These are phyloP conservation scores for Colletotrichum aenigma DNA, from an alignment of 2,329 filamentous ascomycete species.

Conservation along the genomic window DNA sequence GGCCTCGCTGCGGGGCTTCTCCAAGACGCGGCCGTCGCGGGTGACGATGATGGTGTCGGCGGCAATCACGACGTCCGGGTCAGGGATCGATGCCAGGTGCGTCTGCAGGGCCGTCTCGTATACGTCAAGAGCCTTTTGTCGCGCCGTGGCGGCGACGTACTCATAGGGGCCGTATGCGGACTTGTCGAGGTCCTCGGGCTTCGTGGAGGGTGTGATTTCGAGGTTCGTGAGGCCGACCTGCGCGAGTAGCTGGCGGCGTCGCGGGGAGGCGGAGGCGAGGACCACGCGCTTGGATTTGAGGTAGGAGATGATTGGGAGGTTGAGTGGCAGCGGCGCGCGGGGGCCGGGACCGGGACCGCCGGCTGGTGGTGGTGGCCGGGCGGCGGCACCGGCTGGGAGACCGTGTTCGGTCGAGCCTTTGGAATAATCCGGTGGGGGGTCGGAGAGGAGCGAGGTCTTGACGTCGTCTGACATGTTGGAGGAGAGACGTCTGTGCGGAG, in stretches of 20 bases:
- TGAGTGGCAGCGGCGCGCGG: slow-evolving; percentile 68
- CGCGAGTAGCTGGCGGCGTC: slow-evolving; percentile 80
- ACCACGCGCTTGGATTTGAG: slow-evolving; percentile 83
- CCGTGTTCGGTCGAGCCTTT: slow-evolving; percentile 43
- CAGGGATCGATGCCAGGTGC: slow-evolving; percentile 53
- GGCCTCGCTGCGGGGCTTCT: slow-evolving; percentile 84
- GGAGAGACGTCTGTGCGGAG: not conserved
- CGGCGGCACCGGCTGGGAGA: slow-evolving; percentile 16
- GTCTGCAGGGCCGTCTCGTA: slow-evolving; percentile 52
- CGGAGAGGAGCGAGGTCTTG: slow-evolving; percentile 21
- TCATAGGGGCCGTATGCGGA: slow-evolving; percentile 75
- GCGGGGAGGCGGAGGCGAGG: slow-evolving; percentile 87
- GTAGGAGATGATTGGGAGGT: slow-evolving; percentile 78
- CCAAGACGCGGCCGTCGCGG: slow-evolving; percentile 76
- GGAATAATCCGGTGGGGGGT: slow-evolving; percentile 52
- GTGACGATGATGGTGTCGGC: slow-evolving; percentile 91
- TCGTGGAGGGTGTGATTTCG: slow-evolving; percentile 82
- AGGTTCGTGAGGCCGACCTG: slow-evolving; percentile 80
- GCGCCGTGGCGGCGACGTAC: slow-evolving; percentile 89
- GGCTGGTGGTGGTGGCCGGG: slow-evolving; percentile 21
- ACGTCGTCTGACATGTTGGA: not conserved
- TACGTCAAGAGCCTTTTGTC: slow-evolving; percentile 81
- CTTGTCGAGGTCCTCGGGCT: slow-evolving; percentile 87
- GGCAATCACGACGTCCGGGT: slow-evolving; percentile 84
- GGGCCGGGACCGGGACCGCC: slow-evolving; percentile 27